Conservation (phyloP, 208 protist genomes). For the Wallacemonas sp. region DNA sequence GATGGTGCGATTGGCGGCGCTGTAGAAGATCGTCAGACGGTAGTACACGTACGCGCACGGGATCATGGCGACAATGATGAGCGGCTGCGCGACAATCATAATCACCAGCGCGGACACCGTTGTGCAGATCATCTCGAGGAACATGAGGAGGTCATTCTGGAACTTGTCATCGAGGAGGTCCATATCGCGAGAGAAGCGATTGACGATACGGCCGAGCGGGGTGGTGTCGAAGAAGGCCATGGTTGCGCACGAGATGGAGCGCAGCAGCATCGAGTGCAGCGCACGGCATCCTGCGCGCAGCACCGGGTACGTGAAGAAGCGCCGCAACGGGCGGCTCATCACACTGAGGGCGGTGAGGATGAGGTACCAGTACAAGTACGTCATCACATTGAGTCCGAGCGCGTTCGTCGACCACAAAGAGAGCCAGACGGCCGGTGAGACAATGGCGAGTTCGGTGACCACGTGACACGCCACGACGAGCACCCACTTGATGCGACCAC, state of each 20-base stretch:
- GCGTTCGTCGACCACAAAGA: conserved; percentile 48
- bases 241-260: conserved; percentile 47
- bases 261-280: conserved; percentile 52
- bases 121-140: conserved; percentile 18
- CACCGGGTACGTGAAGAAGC: conserved; percentile 19
- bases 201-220: conserved; percentile 92
- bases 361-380: conserved; percentile 45
- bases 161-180: conserved; percentile 60
- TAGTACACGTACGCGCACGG: conserved; percentile 57
- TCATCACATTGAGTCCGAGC: conserved; percentile 10
- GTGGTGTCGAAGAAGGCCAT: conserved; percentile 95
- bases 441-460: conserved; percentile 40
- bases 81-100: conserved; percentile 21
- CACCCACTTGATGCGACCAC: conserved; percentile 29
- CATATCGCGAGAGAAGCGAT: conserved; percentile 94
- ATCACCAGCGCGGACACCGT: conserved; percentile 22
- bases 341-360: conserved; percentile 27
- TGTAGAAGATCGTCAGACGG: conserved; percentile 88
- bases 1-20: conserved; percentile 78
- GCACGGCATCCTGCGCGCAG: conserved; percentile 23
- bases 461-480: conserved; percentile 39
- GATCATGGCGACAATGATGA: conserved; percentile 36
- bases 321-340: conserved; percentile 30
- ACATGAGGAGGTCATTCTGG: conserved; percentile 35
- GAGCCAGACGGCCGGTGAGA: conserved; percentile 53